Conservation (phyloP, 1,284 basidiomycete genomes). For the Hypsizygus ulmarius region DNA sequence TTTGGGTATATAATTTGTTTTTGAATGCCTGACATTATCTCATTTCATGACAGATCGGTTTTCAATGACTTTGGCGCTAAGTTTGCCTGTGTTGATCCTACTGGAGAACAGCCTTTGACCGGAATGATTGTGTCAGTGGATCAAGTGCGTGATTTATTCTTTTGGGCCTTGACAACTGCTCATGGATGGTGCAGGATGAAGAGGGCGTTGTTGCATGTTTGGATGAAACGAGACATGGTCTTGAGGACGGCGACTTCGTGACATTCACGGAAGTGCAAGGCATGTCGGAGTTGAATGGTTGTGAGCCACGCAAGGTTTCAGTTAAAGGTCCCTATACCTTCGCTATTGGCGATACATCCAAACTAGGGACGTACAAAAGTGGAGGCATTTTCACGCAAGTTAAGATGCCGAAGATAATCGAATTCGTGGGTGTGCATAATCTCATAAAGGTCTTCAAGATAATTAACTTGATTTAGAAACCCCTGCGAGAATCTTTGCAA, state of each 20-base stretch:
- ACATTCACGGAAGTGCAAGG: conserved; percentile 98
- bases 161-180: conserved; percentile 1
- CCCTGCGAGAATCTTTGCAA: conserved; percentile 82
- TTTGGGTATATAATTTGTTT: conserved; percentile 74
- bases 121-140: conserved; percentile 96
- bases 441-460: background rate
- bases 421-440: conserved; percentile 66
- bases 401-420: conserved; percentile 96
- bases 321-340: conserved; percentile 98
- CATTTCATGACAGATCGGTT: conserved; percentile 57
- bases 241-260: conserved; percentile 98
- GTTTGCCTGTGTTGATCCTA: conserved; percentile 94
- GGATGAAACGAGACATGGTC: conserved; percentile 95
- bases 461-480: conserved; percentile 64
- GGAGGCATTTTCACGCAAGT: conserved; percentile 98
- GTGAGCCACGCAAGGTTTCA: conserved; percentile 87
- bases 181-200: conserved; percentile 49
- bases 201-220: conserved; percentile 95
- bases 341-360: conserved; percentile 86
- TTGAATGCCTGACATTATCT: conserved; percentile 12
- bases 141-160: conserved; percentile 47
- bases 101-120: conserved; percentile 88
- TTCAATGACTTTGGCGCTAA: conserved; percentile 97
- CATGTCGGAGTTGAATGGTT: conserved; percentile 89
- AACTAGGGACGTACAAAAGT: conserved; percentile 75